Base-by-base conservation (phyloP, 2,329 filamentous ascomycete species). In the Conoideocrella luteorostrata region DNA sequence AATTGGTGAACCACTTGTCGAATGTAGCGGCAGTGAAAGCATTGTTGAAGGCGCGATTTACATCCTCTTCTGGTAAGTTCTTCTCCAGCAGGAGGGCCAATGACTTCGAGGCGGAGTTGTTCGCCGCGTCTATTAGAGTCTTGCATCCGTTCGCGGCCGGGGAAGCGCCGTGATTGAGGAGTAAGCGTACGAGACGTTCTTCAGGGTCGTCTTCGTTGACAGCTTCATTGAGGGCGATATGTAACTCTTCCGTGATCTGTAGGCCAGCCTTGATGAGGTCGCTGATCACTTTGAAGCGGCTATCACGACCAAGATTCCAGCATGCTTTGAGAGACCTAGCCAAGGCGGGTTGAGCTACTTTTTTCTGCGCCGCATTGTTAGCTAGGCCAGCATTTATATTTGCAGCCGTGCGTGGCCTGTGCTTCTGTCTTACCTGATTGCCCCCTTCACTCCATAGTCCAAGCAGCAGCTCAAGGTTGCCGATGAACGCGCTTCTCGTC, bases 121-220 rank as follows among this genome's bases (percentile, higher is more conserved):
- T 62, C 0, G 68, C 63, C 1, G 73, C 72, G 44, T 77, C 72
- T 1, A 75, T 63, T 11, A 81, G 52, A 2, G 72, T 69, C 54
- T 75, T 70, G 56, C 74, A 77, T 20, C 66, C 66, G 42, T 78
- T 75, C 0, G 65, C 64, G 4, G 69, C 58, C 0, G 75, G 71
- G 0, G 74, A 78, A 22, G 76, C 77, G 1, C 77, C 71, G 28
- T 74, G 64, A 2, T 62, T 57, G 4, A 80, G 58, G 5, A 80
- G 60, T 3, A 78, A 57, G 30, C 66, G 62, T 3, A 78, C 65
- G 3, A 69, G 61, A 3, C 66, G 60, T 28, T 70, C 60, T 36
- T 77, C 74, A 0, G 68, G 66, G 7, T 74, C 66, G 17, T 77
- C 66, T 48, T 75, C 71, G n/a, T 72, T 75, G 7, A 80, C 67